Conservation (phyloP, 148 eudicot species). For the Hydrangea macrophylla region DNA sequence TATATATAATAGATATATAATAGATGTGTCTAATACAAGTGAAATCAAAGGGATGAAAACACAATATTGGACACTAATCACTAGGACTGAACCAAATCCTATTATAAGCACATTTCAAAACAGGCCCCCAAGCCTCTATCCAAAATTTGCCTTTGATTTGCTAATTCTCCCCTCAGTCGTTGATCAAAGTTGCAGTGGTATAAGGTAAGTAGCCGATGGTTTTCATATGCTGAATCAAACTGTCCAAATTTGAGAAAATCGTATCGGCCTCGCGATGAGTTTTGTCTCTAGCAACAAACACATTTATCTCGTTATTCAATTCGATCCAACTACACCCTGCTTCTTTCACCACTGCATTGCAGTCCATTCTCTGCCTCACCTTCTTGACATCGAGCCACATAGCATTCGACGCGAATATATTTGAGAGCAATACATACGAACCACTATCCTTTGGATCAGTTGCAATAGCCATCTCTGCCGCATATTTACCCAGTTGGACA, state of each 20-base stretch:
- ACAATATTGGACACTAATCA: no score
- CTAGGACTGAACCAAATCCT: no score
- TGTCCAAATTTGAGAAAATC: slow-evolving; percentile 34
- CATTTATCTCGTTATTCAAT: slow-evolving; percentile 42
- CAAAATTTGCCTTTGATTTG: background rate
- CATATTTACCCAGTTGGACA: slow-evolving; percentile 45
- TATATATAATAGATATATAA: no score
- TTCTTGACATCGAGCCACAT: slow-evolving; percentile 60
- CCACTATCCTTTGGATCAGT: slow-evolving; percentile 57
- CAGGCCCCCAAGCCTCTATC: no score
- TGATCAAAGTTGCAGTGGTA: slow-evolving; percentile 6
- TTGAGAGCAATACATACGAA: slow-evolving; percentile 62
- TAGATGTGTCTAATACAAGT: no score
- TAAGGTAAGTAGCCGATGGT: slow-evolving; percentile 27
- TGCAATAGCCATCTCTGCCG: slow-evolving; percentile 64
- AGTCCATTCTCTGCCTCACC: slow-evolving; percentile 54
- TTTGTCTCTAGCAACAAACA: slow-evolving; percentile 51
- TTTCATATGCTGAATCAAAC: slow-evolving; percentile 40
- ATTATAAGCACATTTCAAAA: no score
- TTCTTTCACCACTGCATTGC: slow-evolving; percentile 56
- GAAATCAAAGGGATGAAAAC: no score
- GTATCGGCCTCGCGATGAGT: slow-evolving; percentile 31
- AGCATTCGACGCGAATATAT: slow-evolving; percentile 53
- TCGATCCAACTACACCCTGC: slow-evolving; percentile 69
- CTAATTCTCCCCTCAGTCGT: slow-evolving; percentile 9